Percentiles rank a stretch among this genome's conserved stretches.
Evolutionary conservation across 192 early-diverging fungal genomes (phyloP).

Genomic region (Thamnidium elegans): DNA sequence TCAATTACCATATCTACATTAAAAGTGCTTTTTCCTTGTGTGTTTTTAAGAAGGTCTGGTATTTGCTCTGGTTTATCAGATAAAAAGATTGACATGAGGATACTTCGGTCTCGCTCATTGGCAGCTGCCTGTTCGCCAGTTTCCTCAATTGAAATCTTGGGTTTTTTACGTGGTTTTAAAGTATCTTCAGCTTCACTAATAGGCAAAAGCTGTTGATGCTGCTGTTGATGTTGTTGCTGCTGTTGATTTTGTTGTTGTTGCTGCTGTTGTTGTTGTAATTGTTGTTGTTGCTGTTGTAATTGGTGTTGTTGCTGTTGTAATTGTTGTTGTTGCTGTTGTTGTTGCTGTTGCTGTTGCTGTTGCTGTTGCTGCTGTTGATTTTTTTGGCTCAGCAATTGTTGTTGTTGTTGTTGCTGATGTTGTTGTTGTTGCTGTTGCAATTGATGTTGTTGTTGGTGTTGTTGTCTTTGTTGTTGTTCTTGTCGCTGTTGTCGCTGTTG

Average conservation of each 20-base stretch:
- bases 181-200: not conserved
- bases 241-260: not conserved
- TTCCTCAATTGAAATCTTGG: not conserved
- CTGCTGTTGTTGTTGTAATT: not conserved
- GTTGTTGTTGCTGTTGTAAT: not conserved
- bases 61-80: slow-evolving; percentile 66
- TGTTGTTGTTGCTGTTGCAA: not conserved
- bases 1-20: slow-evolving; percentile 87
- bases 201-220: not conserved
- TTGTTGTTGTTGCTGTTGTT: not conserved
- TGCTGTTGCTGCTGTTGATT: not conserved
- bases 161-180: slow-evolving; percentile 14
- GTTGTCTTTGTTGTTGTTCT: not conserved
- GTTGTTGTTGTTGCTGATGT: not conserved
- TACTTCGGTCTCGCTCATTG: slow-evolving; percentile 63
- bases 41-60: slow-evolving; percentile 42
- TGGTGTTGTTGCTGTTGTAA: not conserved
- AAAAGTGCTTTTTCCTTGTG: slow-evolving; percentile 47
- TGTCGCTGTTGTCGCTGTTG: not conserved
- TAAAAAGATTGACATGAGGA: slow-evolving; percentile 85
- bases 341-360: not conserved
- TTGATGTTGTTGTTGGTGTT: not conserved
- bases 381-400: not conserved
- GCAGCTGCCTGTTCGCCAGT: slow-evolving; percentile 19
- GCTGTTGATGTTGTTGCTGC: not conserved